Evolutionary conservation across 768 basidiomycete genomes (phyloP), one percentile per base, ranked within the genome.

Genomic region (Tulasnella calospora): DNA sequence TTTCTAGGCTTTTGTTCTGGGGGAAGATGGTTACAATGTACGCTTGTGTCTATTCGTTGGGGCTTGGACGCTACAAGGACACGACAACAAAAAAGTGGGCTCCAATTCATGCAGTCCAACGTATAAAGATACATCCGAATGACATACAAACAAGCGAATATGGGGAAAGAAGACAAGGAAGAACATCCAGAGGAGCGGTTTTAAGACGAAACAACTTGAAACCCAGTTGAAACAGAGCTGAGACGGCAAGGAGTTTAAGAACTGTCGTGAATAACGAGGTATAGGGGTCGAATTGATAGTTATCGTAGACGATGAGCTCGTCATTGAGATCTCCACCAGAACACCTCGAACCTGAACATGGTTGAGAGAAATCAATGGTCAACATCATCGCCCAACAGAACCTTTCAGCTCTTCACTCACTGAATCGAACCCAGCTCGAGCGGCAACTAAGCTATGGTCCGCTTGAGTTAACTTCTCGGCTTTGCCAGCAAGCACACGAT

Each of bases 231-330:
- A 21, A 47, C 15, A 47, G 2, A 47, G 1, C 0, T 19, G 17
- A 47, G 12, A 2, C 19, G 15, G 1, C 17, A 19, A 7, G 12
- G 21, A 17, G 46, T 47, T 23, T n/a, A 61, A n/a, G 27, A n/a
- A n/a, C 57, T 61, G 33, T 44, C 71, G 71, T 71, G 38, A 17
- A 71, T 71, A 19, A 71, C 71, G 36, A 71, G 36, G 36, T 71
- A 71, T 1, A 40, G 13, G 71, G 71, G 3, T 35, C 7, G 17
- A 71, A 40, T 71, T 36, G 41, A 71, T 71, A 27, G 13, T 71
- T 71, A 36, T 71, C 71, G 41, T 71, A 71, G 71, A 71, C 71
- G 71, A 40, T 71, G 36, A 71, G 71, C 17, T 71, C 71, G 17
- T 40, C 71, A 19, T 38, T 40, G 35, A 71, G 71, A 23, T n/a